Base-by-base conservation (phyloP, 2,329 filamentous ascomycete species). In the Fusarium napiforme region DNA sequence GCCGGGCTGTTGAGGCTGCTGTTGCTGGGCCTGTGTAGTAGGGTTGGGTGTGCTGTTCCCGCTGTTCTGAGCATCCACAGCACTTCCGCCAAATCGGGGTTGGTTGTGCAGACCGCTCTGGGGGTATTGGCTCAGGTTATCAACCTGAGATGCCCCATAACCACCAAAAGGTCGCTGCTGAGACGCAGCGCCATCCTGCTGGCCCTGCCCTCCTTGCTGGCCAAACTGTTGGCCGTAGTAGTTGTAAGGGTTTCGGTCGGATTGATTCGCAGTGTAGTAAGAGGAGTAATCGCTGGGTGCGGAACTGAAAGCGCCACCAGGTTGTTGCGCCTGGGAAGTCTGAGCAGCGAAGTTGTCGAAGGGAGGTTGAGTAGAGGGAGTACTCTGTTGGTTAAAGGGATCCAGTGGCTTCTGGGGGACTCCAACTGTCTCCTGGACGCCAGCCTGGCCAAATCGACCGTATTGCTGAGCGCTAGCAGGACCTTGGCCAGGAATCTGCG, bases 41-140 rank as follows among this genome's bases (percentile, higher is more conserved):
- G 95, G 95, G 84, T 97, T 96, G 40, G 96, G 95, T 5, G 95
- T 98, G 78, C 93, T 96, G 82, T 96, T 93, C 49, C 95, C 96
- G 81, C 94, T 97, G 85, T 92, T 94, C 78, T 95, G 93, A 70
- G 89, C 88, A 62, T 97, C 94, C 68, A 87, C 84, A 36, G 86
- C 83, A 52, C 85, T 85, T 73, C 84, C 85, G 36, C 87, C 87
- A 49, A 91, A 92, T 60, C 90, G 88, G 9, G 89, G 88, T 73
- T 87, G 88, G 81, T 84, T 91, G 71, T 84, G 83, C 47, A 82
- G 78, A 75, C 92, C 92, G 81, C 91, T 93, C 81, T 95, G 93
- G 43, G 92, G 91, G 81, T 94, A 95, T 78, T 88, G 91, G 85
- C 87, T 90, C 78, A 88, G 85, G 80, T 87, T 92, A 81, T 90